These are phyloP conservation scores for Silene uniflora DNA, from an alignment of 148 eudicot genomes.

Conservation along the genomic window DNA sequence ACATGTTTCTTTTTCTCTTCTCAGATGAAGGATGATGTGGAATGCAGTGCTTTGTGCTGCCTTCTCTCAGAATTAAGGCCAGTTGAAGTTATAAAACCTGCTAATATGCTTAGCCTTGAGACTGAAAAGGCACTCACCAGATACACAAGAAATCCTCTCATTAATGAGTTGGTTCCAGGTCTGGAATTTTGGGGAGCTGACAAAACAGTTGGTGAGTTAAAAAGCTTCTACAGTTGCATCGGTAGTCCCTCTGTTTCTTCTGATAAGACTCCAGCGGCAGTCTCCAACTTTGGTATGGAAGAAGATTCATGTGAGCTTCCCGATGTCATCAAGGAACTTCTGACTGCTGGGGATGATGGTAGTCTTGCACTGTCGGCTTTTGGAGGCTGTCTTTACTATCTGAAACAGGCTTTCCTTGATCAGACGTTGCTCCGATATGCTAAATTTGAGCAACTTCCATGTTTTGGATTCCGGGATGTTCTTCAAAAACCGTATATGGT, in stretches of 20 bases:
- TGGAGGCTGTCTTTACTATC: conserved; percentile 82
- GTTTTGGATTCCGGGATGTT: conserved; percentile 52
- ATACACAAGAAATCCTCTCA: conserved; percentile 78
- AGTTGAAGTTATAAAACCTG: conserved; percentile 88
- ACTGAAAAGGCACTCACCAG: conserved; percentile 72
- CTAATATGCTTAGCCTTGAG: conserved; percentile 65
- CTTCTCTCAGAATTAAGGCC: conserved; percentile 83
- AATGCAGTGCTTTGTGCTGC: conserved; percentile 77
- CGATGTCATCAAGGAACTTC: conserved; percentile 48
- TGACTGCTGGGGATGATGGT: conserved; percentile 49
- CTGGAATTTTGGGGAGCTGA: conserved; percentile 91
- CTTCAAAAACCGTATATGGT: conserved; percentile 73
- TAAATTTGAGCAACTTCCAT: conserved; percentile 76
- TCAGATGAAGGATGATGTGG: conserved; percentile 85
- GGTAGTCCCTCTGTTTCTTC: conserved; percentile 25
- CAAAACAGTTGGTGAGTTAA: conserved; percentile 63
- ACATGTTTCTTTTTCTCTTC: conserved; percentile 14
- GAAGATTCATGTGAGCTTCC: conserved; percentile 49
- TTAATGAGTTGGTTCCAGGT: conserved; percentile 79
- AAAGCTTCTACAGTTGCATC: conserved; percentile 43
- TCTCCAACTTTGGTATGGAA: conserved; percentile 19
- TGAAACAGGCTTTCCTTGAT: conserved; percentile 87
- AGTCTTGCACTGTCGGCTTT: conserved; percentile 84
- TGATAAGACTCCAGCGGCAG: conserved; percentile 19
- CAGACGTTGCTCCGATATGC: conserved; percentile 86